phyloP scores from a whole-genome alignment of 768 basidiomycete genomes.

The Galerina sulciceps region DNA sequence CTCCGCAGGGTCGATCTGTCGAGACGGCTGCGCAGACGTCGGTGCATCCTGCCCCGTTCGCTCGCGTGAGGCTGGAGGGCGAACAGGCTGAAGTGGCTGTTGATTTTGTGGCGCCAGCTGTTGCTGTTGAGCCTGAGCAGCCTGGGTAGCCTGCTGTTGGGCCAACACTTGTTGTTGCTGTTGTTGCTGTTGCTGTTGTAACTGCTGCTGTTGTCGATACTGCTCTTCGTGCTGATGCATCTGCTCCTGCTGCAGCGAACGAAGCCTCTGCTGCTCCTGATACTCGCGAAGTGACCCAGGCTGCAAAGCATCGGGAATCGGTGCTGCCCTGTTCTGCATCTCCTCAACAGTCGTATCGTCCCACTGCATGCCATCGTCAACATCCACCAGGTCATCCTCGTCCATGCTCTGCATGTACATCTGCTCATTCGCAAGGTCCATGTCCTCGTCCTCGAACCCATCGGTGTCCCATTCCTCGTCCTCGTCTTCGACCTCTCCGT shows the following conservation, averaged over 20 bases:
- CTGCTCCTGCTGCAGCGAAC: constrained; percentile 20
- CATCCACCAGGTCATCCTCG: constrained; percentile 51
- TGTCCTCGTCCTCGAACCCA: constrained; percentile 72
- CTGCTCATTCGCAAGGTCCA: constrained; percentile 62
- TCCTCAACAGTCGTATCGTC: constrained; percentile 70
- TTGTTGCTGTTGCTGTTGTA: constrained; percentile 14
- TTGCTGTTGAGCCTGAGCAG: constrained; percentile 30
- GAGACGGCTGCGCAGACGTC: constrained; percentile 12
- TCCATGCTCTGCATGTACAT: constrained; percentile 37
- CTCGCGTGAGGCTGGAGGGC: constrained; percentile 52
- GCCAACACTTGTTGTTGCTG: constrained; percentile 35
- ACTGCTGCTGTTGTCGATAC: constrained; percentile 20
- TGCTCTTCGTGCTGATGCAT: constrained; percentile 11
- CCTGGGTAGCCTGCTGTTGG: constrained; percentile 37
- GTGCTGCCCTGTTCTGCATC: constrained; percentile 25
- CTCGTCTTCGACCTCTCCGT: constrained; percentile 74
- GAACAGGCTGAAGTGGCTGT: constrained; percentile 40
- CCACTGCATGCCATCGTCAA: constrained; percentile 89
- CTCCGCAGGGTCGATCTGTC: constrained; percentile 65
- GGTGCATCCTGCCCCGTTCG: constrained; percentile 34
- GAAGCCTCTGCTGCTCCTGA: constrained; percentile 32
- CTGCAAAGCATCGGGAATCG: constrained; percentile 39
- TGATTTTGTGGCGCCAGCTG: constrained; percentile 31
- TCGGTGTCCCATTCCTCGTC: constrained; percentile 71
- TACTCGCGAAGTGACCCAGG: constrained; percentile 36